These are phyloP conservation scores for Colletotrichum orbiculare DNA, from an alignment of 2,329 filamentous ascomycete genomes.

Conservation along the genomic window DNA sequence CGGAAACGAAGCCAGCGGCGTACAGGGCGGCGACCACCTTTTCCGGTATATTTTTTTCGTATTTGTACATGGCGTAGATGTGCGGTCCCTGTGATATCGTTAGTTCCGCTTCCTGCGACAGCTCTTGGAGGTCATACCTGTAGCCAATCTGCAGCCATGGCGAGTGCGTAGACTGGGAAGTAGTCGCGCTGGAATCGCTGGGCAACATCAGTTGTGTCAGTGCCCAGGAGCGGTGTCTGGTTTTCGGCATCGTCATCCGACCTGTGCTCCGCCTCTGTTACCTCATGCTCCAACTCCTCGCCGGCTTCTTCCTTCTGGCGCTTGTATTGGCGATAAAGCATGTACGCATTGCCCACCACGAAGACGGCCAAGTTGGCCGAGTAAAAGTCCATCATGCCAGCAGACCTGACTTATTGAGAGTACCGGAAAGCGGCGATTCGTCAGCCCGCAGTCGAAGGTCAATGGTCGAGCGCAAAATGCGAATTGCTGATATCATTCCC, in stretches of 20 bases:
- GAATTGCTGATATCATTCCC: too few relatives aligned
- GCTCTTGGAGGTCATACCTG: conserved; percentile 39
- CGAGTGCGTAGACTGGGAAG: conserved; percentile 44
- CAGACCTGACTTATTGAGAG: background rate
- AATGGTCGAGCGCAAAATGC: too few relatives aligned
- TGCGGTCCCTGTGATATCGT: conserved; percentile 52
- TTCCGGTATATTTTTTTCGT: conserved; percentile 59
- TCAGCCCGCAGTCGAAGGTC: too few relatives aligned
- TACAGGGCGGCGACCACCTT: conserved; percentile 57
- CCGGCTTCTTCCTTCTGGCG: conserved; percentile 18
- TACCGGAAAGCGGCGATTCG: background rate
- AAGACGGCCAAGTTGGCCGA: conserved; percentile 40
- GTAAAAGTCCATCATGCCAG: conserved; percentile 40
- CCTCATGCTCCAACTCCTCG: conserved; percentile 29
- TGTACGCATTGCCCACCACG: conserved; percentile 39
- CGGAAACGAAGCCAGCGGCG: conserved; percentile 60
- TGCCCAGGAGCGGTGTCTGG: conserved; percentile 10
- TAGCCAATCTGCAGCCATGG: conserved; percentile 48
- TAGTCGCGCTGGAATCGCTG: conserved; percentile 40
- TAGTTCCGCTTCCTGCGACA: background rate
- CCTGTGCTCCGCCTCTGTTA: background rate
- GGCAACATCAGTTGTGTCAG: conserved; percentile 29
- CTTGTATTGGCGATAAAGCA: conserved; percentile 41
- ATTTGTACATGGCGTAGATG: conserved; percentile 64
- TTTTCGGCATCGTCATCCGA: conserved; percentile 25